Base-by-base conservation (phyloP, 2,329 filamentous ascomycete genomes). In the Cordyceps farinosa region DNA sequence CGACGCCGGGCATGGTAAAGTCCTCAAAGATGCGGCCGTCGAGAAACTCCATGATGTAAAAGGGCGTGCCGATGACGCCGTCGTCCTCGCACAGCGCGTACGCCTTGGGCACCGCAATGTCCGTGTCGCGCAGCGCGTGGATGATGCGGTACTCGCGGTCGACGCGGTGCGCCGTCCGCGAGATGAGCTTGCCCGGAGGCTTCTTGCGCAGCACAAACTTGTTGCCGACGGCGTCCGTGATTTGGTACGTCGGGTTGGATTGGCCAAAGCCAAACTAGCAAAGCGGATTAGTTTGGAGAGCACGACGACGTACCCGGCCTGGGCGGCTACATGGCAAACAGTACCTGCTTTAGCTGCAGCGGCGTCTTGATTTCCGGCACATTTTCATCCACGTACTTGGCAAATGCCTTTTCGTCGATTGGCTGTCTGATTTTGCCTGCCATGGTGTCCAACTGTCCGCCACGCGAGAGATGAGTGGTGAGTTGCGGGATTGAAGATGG, bases 11-110 rank as follows among this genome's bases (percentile, higher is more conserved):
- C 73, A 98, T 88, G 38, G 88, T 81, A 50, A 92, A 89, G 76
- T 98, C 92, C 71, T 94, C 91, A 72, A 98, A 91, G 77, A 97
- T 96, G 71, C 95, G 88, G 27, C 95, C 95, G 72, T 96, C 90
- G 65, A 98, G 82, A 74, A 95, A 98, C 74, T 92, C 88, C 95
- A 99, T 98, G 72, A 98, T 88, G 79, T 99, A 98, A 76, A 98
- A 99, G 6, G 92, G 86, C 8, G 93, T 98, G 62, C 93, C 95
- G 66, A 98, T 82, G 44, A 98, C 82, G 63, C 77, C 78, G 47
- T 82, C 79, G 77, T 98, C 93, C 75, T 96, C 90, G 78, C 95
- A 99, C 22, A 98, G 84, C 71, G 88, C 90, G 75, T 92, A 89
- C 11, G 91, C 86, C 74, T 85, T 88, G 5, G 95, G 95, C 0